These are phyloP conservation scores for Prunus salicina DNA, from an alignment of 306 rosid genomes.

Conservation along the genomic window DNA sequence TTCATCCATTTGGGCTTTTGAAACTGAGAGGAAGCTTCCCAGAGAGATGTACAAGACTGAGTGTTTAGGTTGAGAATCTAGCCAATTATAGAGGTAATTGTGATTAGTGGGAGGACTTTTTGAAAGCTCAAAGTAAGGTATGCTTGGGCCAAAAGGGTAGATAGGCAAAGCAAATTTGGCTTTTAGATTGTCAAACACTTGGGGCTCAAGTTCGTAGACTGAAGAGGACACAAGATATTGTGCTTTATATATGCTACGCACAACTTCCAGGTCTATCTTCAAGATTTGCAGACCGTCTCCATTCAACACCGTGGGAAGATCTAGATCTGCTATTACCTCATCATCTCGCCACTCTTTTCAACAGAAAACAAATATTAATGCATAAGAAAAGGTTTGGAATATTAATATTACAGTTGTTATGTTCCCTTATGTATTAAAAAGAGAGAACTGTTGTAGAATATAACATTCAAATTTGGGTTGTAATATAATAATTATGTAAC, in stretches of 20 bases:
- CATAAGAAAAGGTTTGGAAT: neutral
- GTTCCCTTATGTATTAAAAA: too few relatives aligned
- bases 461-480: too few relatives aligned
- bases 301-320: neutral
- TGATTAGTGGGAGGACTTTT: too few relatives aligned
- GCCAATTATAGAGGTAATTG: conserved; percentile 17
- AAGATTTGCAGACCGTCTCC: neutral
- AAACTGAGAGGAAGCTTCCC: conserved; percentile 40
- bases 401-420: neutral
- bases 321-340: neutral
- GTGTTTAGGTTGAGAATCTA: conserved; percentile 37
- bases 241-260: conserved; percentile 18
- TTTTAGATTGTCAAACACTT: conserved; percentile 31
- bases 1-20: conserved; percentile 42
- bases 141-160: conserved; percentile 47
- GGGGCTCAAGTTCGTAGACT: conserved; percentile 40
- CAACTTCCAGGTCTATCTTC: neutral
- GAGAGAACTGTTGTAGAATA: too few relatives aligned
- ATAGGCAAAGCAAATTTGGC: conserved; percentile 26
- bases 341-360: neutral
- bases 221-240: conserved; percentile 38
- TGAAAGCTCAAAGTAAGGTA: conserved; percentile 25
- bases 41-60: conserved; percentile 31
- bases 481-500: too few relatives aligned
- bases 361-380: neutral